Base-by-base conservation (phyloP, 768 basidiomycete species). In the Pleurotus citrinopileatus region DNA sequence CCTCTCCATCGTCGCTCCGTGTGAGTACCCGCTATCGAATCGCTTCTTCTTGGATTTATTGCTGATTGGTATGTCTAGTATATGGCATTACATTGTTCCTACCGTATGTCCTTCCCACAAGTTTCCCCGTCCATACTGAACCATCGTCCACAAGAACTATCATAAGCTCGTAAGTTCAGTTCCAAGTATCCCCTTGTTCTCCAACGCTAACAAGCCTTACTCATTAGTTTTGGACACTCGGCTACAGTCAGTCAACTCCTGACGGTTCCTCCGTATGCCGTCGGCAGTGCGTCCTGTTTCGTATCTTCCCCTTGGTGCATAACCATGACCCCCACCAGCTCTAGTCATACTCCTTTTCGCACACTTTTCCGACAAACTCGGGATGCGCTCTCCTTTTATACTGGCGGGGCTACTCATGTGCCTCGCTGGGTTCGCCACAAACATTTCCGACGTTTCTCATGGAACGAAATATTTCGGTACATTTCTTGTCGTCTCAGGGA, bases 401-500 rank as follows among this genome's bases (percentile, higher is more conserved):
- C 56, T 81, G 5, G 71, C 73, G 0, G 80, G 79, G 0, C 76
- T 80, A 2, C 12, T 70, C 1, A 71, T 83, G 65, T 75, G 73
- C 47, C 63, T 84, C 28, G 70, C 84, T 25, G 86, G 87, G 0
- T 88, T 83, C 60, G 52, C 73, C 0, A 85, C 87, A 65, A 83
- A 86, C 61, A 81, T 89, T 48, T 81, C 83, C 0, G 61, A 74
- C 10, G 78, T 67, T 0, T 59, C 77, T 0, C 61, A 64, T 42
- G 81, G 83, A 0, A 80, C 71, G 23, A 87, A 89, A 67, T 89
- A 89, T 63, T 85, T 87, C 57, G 87, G 86, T 1, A 86, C 81
- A 0, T 90, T 84, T 73, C 77, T 89, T 53, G 75, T 78, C 22
- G 84, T 87, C 6, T 71, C 74, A 1, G 88, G 88, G 17, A 74